phyloP scores from a whole-genome alignment of 2,329 filamentous ascomycete species.

The Cryphonectria nitschkei region DNA sequence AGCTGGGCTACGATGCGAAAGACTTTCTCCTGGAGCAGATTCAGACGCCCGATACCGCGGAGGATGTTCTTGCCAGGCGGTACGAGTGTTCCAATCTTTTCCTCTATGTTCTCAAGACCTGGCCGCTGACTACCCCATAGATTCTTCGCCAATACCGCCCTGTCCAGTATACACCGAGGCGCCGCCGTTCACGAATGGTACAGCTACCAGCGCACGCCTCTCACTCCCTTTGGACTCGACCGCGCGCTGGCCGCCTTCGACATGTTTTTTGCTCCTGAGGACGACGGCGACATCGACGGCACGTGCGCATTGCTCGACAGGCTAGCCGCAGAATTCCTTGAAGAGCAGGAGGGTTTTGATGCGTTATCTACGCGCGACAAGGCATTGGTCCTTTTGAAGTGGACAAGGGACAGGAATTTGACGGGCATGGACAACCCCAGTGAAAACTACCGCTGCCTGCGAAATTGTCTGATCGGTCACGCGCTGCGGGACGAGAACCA shows the following conservation, averaged over 20 bases:
- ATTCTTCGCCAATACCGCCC: constrained; percentile 74
- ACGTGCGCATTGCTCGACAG: constrained; percentile 67
- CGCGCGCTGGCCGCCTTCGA: constrained; percentile 82
- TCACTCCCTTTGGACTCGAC: constrained; percentile 57
- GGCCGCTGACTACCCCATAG: constrained; percentile 45
- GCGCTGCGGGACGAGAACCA: constrained; percentile 74
- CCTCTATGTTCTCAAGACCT: constrained; percentile 1
- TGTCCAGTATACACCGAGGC: constrained; percentile 80
- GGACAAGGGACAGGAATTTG: constrained; percentile 70
- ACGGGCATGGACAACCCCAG: constrained; percentile 70
- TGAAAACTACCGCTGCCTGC: constrained; percentile 73
- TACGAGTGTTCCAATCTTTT: constrained; percentile 34
- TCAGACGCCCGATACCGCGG: constrained; percentile 58
- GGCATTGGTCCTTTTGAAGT: constrained; percentile 69
- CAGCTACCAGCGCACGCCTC: constrained; percentile 48
- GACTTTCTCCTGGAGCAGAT: constrained; percentile 76
- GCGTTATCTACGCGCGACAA: constrained; percentile 65
- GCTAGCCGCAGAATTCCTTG: constrained; percentile 60
- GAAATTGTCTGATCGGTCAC: constrained; percentile 87
- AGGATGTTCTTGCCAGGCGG: constrained; percentile 79
- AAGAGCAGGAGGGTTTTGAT: constrained; percentile 55
- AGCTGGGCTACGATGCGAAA: constrained; percentile 83
- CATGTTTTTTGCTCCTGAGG: constrained; percentile 80
- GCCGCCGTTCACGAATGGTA: constrained; percentile 80
- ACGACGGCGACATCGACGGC: constrained; percentile 72